phyloP scores from a whole-genome alignment of 2,329 filamentous ascomycete species.

The Botrytis sinoallii region DNA sequence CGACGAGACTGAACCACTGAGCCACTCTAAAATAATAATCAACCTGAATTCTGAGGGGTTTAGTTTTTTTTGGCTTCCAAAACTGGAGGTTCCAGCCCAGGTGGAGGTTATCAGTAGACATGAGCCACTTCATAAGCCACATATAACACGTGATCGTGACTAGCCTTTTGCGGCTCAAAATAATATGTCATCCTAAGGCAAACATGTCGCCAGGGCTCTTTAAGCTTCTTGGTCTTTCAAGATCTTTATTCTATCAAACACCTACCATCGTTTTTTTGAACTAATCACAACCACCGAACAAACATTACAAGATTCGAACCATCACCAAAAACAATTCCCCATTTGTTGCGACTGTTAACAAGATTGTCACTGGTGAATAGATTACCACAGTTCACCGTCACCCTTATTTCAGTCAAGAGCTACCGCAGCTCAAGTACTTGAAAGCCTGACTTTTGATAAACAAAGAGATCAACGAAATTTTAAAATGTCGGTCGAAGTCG shows the following conservation, averaged over 20 bases:
- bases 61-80: too few relatives aligned
- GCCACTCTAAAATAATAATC: too few relatives aligned
- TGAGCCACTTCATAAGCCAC: background rate
- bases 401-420: slow-evolving; percentile 9
- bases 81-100: too few relatives aligned
- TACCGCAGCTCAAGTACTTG: slow-evolving; percentile 9
- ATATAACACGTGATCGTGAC: background rate
- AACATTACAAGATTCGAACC: background rate
- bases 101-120: background rate
- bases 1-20: background rate
- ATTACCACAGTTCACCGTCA: background rate
- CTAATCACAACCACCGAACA: background rate
- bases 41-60: background rate
- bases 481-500: slow-evolving; percentile 75
- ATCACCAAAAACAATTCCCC: background rate
- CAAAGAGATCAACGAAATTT: slow-evolving; percentile 22
- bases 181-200: slow-evolving; percentile 14
- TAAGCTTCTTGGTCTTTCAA: slow-evolving; percentile 15
- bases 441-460: slow-evolving; percentile 18
- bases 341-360: background rate
- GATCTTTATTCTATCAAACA: slow-evolving; percentile 15
- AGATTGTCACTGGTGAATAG: background rate
- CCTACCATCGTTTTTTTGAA: background rate
- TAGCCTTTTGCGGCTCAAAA: slow-evolving; percentile 6
- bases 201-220: slow-evolving; percentile 10